These are phyloP conservation scores for Diacronema lutheri DNA, from an alignment of 78 protist genomes.

Conservation along the genomic window DNA sequence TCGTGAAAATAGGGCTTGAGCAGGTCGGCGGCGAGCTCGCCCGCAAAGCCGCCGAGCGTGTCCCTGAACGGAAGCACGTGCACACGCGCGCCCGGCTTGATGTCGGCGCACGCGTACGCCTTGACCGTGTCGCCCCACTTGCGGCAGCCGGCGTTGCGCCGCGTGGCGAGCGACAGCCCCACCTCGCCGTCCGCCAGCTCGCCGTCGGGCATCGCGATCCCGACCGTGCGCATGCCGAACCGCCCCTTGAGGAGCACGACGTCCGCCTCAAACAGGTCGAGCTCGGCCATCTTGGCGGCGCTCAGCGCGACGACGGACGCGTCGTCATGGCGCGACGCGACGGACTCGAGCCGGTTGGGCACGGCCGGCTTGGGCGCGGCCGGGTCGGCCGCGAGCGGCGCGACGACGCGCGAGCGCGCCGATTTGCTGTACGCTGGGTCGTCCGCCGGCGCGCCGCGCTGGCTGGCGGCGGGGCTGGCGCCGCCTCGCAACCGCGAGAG, in stretches of 20 bases:
- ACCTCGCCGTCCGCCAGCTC: constrained; percentile 74
- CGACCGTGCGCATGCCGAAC: constrained; percentile 89
- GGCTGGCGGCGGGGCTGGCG: no score
- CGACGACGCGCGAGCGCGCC: no score
- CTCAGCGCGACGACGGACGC: no score
- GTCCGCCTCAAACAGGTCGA: constrained; percentile 93
- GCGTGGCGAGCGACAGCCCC: constrained; percentile 85
- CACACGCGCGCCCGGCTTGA: constrained; percentile 60
- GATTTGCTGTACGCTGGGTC: no score
- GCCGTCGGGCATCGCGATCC: constrained; percentile 88
- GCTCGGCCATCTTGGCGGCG: constrained; percentile 40
- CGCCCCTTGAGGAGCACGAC: constrained; percentile 93
- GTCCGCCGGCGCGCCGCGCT: no score
- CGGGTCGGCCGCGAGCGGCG: no score
- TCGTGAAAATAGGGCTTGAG: constrained; percentile 97
- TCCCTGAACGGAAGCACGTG: constrained; percentile 98
- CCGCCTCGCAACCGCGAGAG: no score
- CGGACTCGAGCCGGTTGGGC: no score
- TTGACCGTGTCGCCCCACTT: constrained; percentile 88
- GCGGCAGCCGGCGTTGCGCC: constrained; percentile 64
- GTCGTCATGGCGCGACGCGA: no score
- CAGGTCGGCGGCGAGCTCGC: constrained; percentile 94
- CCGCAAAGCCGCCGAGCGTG: constrained; percentile 93
- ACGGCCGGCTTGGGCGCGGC: no score
- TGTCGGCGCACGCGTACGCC: constrained; percentile 81